phyloP scores from a whole-genome alignment of 768 basidiomycete species.

The Boletus rufocinnamomeus region DNA sequence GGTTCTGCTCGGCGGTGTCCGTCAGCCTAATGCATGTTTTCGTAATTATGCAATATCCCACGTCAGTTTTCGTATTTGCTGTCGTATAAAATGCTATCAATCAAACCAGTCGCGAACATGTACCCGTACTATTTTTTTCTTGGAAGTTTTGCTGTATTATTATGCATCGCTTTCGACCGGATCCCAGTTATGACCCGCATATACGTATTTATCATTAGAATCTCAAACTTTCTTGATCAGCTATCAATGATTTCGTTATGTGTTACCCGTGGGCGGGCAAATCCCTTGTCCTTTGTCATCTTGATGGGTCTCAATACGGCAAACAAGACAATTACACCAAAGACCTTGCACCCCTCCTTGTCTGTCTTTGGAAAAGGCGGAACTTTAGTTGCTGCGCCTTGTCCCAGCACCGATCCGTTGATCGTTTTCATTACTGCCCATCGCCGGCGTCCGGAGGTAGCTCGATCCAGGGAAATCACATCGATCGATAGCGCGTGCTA shows the following conservation, averaged over 20 bases:
- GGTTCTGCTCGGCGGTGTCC: slow-evolving; percentile 16
- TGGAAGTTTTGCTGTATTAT: slow-evolving; percentile 33
- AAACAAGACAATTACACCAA: slow-evolving; percentile 8
- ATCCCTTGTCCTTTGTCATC: slow-evolving; percentile 9
- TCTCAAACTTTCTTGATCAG: slow-evolving; percentile 24
- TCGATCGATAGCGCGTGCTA: slow-evolving; percentile 21
- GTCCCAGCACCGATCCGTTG: slow-evolving; percentile 16
- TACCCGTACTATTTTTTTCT: slow-evolving; percentile 30
- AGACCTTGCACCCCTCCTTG: not conserved
- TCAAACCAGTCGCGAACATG: slow-evolving; percentile 20
- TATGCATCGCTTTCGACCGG: slow-evolving; percentile 25
- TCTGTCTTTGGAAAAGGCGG: slow-evolving; percentile 14
- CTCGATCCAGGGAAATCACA: slow-evolving; percentile 21
- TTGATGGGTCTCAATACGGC: slow-evolving; percentile 13
- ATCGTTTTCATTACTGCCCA: slow-evolving; percentile 14
- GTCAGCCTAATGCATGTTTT: slow-evolving; percentile 9
- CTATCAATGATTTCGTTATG: slow-evolving; percentile 31
- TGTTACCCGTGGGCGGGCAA: slow-evolving; percentile 15
- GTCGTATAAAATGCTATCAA: slow-evolving; percentile 26
- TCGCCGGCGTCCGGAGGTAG: slow-evolving; percentile 25
- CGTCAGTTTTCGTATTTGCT: slow-evolving; percentile 24
- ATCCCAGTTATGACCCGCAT: slow-evolving; percentile 11
- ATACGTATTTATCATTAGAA: slow-evolving; percentile 28
- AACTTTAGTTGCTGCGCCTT: slow-evolving; percentile 2
- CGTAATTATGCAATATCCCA: slow-evolving; percentile 26